Conservation (phyloP, 2,329 filamentous ascomycete genomes). For the Metarhizium brunneum region DNA sequence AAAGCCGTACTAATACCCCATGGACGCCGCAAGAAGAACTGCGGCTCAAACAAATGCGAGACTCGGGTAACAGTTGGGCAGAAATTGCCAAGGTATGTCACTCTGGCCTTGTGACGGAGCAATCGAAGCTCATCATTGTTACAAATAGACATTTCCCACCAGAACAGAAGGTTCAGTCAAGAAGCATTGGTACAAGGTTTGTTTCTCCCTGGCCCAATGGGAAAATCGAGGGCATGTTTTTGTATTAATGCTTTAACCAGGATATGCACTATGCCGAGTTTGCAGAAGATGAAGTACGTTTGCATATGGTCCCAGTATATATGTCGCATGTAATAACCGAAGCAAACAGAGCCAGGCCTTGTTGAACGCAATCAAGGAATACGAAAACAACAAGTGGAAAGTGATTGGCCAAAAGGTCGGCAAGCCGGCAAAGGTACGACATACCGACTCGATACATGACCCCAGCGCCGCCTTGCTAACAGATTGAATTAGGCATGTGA, state of each 20-base stretch:
- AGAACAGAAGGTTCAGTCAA: constrained; percentile 96
- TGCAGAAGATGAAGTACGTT: constrained; percentile 80
- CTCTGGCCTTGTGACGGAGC: neutral
- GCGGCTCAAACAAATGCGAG: constrained; percentile 86
- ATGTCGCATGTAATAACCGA: constrained; percentile 10
- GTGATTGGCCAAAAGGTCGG: constrained; percentile 92
- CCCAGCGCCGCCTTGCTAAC: constrained; percentile 5
- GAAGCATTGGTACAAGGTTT: constrained; percentile 98
- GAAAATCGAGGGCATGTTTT: constrained; percentile 1
- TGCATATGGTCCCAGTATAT: neutral
- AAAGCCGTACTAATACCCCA: constrained; percentile 95
- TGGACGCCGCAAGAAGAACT: constrained; percentile 96
- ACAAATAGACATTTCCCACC: constrained; percentile 69
- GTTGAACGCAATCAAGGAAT: constrained; percentile 93
- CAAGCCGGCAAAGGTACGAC: constrained; percentile 75
- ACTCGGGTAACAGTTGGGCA: constrained; percentile 89
- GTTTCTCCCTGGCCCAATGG: constrained; percentile 7
- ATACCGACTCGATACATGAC: neutral
- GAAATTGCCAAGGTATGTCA: constrained; percentile 93
- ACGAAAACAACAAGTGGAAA: constrained; percentile 99
- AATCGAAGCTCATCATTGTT: neutral
- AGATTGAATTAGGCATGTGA: constrained; percentile 35
- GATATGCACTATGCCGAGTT: constrained; percentile 99
- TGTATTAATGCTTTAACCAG: constrained; percentile 29
- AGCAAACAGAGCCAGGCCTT: constrained; percentile 59